These are phyloP conservation scores for Polytolypa hystricis DNA, from an alignment of 2,329 filamentous ascomycete species.

Conservation along the genomic window DNA sequence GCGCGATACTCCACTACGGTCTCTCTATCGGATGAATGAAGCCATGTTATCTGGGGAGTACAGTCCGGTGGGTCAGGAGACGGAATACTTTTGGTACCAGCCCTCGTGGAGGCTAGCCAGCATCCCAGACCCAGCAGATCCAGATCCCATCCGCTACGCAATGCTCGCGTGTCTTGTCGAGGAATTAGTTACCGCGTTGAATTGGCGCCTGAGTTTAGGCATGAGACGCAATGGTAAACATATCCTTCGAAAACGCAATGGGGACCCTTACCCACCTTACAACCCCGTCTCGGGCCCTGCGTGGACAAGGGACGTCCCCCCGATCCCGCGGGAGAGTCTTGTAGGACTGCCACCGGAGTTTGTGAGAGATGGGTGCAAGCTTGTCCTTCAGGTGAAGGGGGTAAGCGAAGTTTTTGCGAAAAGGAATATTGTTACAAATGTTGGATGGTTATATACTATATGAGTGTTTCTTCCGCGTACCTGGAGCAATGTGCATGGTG, in stretches of 20 bases:
- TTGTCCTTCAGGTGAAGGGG: conserved; percentile 16
- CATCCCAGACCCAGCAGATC: conserved; percentile 18
- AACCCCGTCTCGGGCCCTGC: conserved; percentile 12
- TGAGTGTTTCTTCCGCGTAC: too few relatives aligned
- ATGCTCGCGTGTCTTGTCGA: conserved; percentile 18
- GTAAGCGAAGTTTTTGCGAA: conserved; percentile 13
- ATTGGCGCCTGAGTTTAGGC: conserved; percentile 19
- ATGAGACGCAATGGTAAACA: conserved; percentile 17
- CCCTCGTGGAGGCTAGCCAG: conserved; percentile 13
- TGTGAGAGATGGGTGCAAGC: conserved; percentile 11
- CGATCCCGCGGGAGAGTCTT: conserved; percentile 10
- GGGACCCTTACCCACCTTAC: conserved; percentile 16
- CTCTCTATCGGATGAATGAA: conserved; percentile 21
- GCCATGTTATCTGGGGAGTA: conserved; percentile 13
- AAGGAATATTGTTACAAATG: conserved; percentile 19
- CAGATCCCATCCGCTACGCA: conserved; percentile 20
- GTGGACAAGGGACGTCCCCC: conserved; percentile 14
- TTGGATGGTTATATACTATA: conserved; percentile 15
- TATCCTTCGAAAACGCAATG: conserved; percentile 15
- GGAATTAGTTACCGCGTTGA: conserved; percentile 16
- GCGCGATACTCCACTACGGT: conserved; percentile 20
- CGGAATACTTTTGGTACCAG: conserved; percentile 18
- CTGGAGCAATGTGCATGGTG: too few relatives aligned
- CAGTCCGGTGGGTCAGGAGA: conserved; percentile 14
- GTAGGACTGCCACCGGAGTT: conserved; percentile 8